Conservation (phyloP, 805 yeast species). For the Pichia occidentalis region DNA sequence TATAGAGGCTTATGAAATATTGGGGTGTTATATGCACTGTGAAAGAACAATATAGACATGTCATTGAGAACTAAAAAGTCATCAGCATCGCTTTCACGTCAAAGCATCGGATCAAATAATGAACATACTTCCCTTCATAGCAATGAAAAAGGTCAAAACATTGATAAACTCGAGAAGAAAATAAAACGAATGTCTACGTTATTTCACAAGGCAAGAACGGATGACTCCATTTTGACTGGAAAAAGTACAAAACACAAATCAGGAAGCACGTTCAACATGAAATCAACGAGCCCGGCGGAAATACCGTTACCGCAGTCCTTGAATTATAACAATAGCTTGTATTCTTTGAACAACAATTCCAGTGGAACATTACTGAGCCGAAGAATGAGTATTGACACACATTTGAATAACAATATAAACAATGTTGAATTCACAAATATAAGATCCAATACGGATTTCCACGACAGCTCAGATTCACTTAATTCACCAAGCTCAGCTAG, state of each 20-base stretch:
- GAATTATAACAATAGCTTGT: constrained; percentile 3
- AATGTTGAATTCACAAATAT: constrained; percentile 32
- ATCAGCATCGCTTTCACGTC: constrained; percentile 4
- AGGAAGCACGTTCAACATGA: not conserved
- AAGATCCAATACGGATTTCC: constrained; percentile 13
- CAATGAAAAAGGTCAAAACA: not conserved
- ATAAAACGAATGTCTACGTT: constrained; percentile 10
- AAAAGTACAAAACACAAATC: too few relatives aligned
- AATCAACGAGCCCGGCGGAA: not conserved
- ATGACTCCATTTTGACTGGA: too few relatives aligned
- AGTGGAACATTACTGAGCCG: constrained; percentile 19
- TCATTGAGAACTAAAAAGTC: constrained; percentile 7
- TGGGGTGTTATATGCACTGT: too few relatives aligned
- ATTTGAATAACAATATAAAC: constrained; percentile 8
- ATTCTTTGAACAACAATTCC: constrained; percentile 11
- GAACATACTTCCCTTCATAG: not conserved
- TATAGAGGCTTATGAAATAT: too few relatives aligned
- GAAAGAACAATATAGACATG: not conserved
- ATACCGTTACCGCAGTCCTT: constrained; percentile 4
- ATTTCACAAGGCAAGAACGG: constrained; percentile 6
- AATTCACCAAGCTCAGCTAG: constrained; percentile 6
- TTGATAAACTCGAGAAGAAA: constrained; percentile 5
- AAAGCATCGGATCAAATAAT: not conserved
- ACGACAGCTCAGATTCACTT: constrained; percentile 2
- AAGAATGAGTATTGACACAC: constrained; percentile 1